These are phyloP conservation scores for Picea glauca DNA, from an alignment of 75 land plant species.

Conservation along the genomic window DNA sequence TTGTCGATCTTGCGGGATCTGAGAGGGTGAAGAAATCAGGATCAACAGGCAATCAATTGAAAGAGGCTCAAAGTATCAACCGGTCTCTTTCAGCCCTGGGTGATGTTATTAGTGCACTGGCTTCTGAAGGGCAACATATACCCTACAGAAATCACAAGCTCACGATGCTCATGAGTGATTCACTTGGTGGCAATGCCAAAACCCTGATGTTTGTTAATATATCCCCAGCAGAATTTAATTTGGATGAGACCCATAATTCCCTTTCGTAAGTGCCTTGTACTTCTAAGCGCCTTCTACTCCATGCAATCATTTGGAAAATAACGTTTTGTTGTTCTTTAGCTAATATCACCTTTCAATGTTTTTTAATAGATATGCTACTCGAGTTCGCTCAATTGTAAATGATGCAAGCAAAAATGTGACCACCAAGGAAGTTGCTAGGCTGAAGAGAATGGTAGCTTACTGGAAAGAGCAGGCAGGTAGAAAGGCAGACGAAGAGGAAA, in stretches of 20 bases:
- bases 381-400: conserved; percentile 92
- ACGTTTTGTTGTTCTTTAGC: not conserved
- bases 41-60: conserved; percentile 76
- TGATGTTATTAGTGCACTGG: conserved; percentile 94
- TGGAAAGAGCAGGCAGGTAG: conserved; percentile 98
- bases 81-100: conserved; percentile 97
- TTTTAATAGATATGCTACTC: conserved; percentile 92
- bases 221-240: conserved; percentile 93
- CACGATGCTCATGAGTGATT: conserved; percentile 99
- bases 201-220: conserved; percentile 98
- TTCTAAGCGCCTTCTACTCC: conserved; percentile 32
- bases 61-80: conserved; percentile 99
- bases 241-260: conserved; percentile 96
- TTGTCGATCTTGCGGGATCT: conserved; percentile 99
- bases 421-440: conserved; percentile 78
- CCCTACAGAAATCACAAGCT: conserved; percentile 97
- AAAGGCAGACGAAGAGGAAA: conserved; percentile 73
- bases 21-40: conserved; percentile 99
- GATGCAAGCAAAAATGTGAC: conserved; percentile 83
- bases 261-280: conserved; percentile 64
- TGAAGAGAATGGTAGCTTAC: conserved; percentile 77
- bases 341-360: not conserved
- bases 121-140: conserved; percentile 79
- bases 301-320: not conserved
- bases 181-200: conserved; percentile 99